Evolutionary conservation across 371 early-diverging fungal genomes (phyloP).

Genomic region (Lichtheimia corymbifera): DNA sequence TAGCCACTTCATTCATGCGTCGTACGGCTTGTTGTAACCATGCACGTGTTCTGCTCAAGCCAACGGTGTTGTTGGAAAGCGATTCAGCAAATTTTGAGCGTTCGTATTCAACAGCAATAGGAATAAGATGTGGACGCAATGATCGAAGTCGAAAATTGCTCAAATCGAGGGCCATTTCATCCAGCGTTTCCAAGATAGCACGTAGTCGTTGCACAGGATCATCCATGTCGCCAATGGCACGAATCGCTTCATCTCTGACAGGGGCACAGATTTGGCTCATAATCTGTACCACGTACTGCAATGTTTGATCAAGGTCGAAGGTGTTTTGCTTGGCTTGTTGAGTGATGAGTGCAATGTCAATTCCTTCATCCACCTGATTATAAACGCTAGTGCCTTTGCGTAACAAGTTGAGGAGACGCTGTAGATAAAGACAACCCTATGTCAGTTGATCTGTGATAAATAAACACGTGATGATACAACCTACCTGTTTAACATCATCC

Average conservation of each 20-base stretch:
- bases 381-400: conserved; percentile 29
- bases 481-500: conserved; percentile 58
- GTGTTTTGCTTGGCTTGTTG: conserved; percentile 54
- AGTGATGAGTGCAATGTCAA: conserved; percentile 59
- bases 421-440: neutral
- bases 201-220: conserved; percentile 45
- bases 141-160: conserved; percentile 66
- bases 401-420: conserved; percentile 46
- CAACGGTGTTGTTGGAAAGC: conserved; percentile 33
- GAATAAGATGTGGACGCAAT: conserved; percentile 64
- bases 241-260: conserved; percentile 66
- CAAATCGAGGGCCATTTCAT: conserved; percentile 76
- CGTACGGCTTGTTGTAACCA: conserved; percentile 57
- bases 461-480: conserved; percentile 2
- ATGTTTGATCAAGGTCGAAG: conserved; percentile 47
- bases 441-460: neutral
- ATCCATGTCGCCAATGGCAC: conserved; percentile 23
- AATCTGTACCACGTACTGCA: conserved; percentile 47
- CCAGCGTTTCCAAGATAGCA: conserved; percentile 55
- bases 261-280: conserved; percentile 79
- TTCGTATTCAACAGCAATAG: conserved; percentile 75
- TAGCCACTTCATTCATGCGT: conserved; percentile 38
- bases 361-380: conserved; percentile 51
- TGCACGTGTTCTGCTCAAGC: conserved; percentile 48
- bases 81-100: conserved; percentile 60